Percentiles rank a stretch among this genome's conserved stretches.
Evolutionary conservation across 1,284 basidiomycete species (phyloP).

Genomic region (Rhodotorula sp.): DNA sequence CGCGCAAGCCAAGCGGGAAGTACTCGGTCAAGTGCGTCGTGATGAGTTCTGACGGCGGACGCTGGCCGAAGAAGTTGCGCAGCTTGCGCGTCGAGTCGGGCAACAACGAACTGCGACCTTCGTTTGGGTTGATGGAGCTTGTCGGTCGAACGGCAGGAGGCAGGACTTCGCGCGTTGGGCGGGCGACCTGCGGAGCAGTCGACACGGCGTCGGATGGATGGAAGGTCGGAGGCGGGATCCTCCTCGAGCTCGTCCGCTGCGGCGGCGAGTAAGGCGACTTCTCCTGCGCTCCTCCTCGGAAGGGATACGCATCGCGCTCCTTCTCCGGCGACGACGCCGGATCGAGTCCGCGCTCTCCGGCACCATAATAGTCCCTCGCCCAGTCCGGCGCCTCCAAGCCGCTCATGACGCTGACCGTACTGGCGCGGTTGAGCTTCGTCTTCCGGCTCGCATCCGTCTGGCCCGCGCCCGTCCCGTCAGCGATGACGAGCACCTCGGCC

Average conservation of each 20-base stretch:
- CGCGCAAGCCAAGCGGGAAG: conserved; percentile 62
- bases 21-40: conserved; percentile 93
- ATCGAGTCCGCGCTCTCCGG: conserved; percentile 9
- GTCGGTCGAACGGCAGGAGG: neutral
- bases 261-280: conserved; percentile 8
- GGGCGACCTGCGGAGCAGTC: neutral
- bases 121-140: neutral
- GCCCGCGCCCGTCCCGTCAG: neutral
- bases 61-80: conserved; percentile 97
- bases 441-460: conserved; percentile 30
- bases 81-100: conserved; percentile 53
- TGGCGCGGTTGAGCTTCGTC: conserved; percentile 83
- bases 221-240: conserved; percentile 7
- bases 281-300: neutral
- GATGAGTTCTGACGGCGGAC: conserved; percentile 94
- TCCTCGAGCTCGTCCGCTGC: conserved; percentile 24
- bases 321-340: conserved; percentile 44
- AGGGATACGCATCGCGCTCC: neutral
- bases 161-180: neutral
- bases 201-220: conserved; percentile 3
- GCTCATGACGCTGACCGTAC: conserved; percentile 88
- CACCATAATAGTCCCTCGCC: conserved; percentile 31
- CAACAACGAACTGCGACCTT: neutral
- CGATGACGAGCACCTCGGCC: neutral
- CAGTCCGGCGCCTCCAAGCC: conserved; percentile 63